phyloP scores from a whole-genome alignment of 2,329 filamentous ascomycete genomes.

The Drechslerella coelobrocha region DNA sequence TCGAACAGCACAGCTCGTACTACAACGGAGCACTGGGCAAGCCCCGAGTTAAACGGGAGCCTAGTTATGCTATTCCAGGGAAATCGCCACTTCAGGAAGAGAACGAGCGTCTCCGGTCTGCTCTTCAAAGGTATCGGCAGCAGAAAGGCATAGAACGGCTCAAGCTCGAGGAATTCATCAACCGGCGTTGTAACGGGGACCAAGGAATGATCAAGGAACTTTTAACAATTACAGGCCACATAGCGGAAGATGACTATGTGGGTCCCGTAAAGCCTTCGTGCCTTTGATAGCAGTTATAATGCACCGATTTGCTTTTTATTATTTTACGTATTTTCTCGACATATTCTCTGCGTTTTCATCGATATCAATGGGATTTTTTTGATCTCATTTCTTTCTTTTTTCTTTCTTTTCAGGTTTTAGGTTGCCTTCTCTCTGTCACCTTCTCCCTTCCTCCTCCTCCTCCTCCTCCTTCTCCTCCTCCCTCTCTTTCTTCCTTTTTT shows the following conservation, averaged over 20 bases:
- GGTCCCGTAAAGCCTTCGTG: conserved; percentile 48
- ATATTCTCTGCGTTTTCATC: not conserved
- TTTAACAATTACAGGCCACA: conserved; percentile 48
- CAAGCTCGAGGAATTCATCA: conserved; percentile 50
- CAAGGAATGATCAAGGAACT: conserved; percentile 51
- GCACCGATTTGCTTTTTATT: not conserved
- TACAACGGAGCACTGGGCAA: conserved; percentile 42
- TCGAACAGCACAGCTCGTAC: conserved; percentile 46
- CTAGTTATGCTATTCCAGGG: conserved; percentile 46
- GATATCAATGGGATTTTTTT: not conserved
- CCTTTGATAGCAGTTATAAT: conserved; percentile 26
- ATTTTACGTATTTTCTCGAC: not conserved
- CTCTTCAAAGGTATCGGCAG: conserved; percentile 44
- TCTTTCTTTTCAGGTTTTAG: not conserved
- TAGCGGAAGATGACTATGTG: conserved; percentile 49
- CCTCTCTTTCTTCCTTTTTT: not conserved
- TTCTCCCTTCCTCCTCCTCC: not conserved
- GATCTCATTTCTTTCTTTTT: not conserved
- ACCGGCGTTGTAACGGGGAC: conserved; percentile 43
- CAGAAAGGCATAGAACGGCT: conserved; percentile 49
- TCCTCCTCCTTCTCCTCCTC: not conserved
- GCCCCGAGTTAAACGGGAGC: conserved; percentile 43
- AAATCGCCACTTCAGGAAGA: conserved; percentile 49
- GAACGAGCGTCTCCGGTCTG: conserved; percentile 45
- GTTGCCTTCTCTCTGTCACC: not conserved